A percentile compares a stretch with the other conserved stretches of the same genome.
These are phyloP conservation scores for Peronosclerospora sorghi DNA, from an alignment of 352 stramenopile species.

Conservation along the genomic window DNA sequence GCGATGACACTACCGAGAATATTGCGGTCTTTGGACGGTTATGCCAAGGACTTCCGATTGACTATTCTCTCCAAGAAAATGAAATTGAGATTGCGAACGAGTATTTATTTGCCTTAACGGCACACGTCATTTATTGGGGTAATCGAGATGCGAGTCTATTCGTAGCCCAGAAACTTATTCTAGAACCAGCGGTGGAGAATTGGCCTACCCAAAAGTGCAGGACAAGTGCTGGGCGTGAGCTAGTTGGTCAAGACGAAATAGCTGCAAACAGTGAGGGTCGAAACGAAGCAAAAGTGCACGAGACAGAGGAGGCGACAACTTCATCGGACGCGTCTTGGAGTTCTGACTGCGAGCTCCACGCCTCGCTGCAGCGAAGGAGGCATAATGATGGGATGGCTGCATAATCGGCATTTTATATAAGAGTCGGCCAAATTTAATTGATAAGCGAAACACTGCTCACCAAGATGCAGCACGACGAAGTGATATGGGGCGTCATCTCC, in stretches of 20 bases:
- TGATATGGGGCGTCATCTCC: slow-evolving; percentile 99
- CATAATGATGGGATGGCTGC: too few relatives aligned
- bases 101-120: slow-evolving; percentile 87
- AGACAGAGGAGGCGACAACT: slow-evolving; percentile 26
- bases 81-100: slow-evolving; percentile 91
- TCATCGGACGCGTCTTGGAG: slow-evolving; percentile 28
- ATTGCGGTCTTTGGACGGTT: slow-evolving; percentile 44
- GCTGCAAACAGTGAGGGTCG: background rate
- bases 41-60: slow-evolving; percentile 61
- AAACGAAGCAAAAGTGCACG: slow-evolving; percentile 7
- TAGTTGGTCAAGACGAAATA: background rate
- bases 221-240: background rate
- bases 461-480: slow-evolving; percentile 93
- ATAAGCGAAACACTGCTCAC: too few relatives aligned
- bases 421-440: too few relatives aligned
- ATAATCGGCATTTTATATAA: too few relatives aligned
- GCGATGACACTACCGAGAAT: slow-evolving; percentile 31
- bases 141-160: slow-evolving; percentile 89
- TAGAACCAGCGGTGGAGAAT: slow-evolving; percentile 44
- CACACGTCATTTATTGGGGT: slow-evolving; percentile 88
- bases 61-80: slow-evolving; percentile 89
- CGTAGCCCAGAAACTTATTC: slow-evolving; percentile 79
- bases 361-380: slow-evolving; percentile 6
- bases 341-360: slow-evolving; percentile 14
- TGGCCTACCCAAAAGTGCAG: slow-evolving; percentile 1